Evolutionary conservation across 2,329 filamentous ascomycete species (phyloP).

Genomic region (Pseudogymnoascus sp.): DNA sequence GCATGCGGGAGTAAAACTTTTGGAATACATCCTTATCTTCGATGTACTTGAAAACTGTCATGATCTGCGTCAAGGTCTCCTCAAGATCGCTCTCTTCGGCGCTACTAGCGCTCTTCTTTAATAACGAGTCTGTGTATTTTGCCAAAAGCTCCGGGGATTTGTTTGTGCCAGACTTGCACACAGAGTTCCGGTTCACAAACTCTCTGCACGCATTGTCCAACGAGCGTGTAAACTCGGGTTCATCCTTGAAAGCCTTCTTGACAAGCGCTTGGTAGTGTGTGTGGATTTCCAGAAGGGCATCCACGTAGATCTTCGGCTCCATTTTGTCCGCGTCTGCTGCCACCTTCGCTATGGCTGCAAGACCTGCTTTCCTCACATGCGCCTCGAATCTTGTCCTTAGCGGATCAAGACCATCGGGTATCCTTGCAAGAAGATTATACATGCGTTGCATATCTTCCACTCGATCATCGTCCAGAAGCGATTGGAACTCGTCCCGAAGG

Average conservation of each 20-base stretch:
- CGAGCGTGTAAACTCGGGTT: slow-evolving; percentile 92
- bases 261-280: slow-evolving; percentile 87
- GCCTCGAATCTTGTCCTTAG: slow-evolving; percentile 80
- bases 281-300: slow-evolving; percentile 88
- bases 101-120: slow-evolving; percentile 88
- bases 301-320: slow-evolving; percentile 94
- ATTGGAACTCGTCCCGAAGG: slow-evolving; percentile 92
- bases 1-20: slow-evolving; percentile 96
- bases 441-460: slow-evolving; percentile 93
- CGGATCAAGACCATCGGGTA: slow-evolving; percentile 84
- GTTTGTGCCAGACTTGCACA: slow-evolving; percentile 87
- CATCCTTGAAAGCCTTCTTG: slow-evolving; percentile 84
- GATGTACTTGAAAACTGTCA: slow-evolving; percentile 99
- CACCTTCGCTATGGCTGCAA: slow-evolving; percentile 84
- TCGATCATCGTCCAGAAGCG: slow-evolving; percentile 84
- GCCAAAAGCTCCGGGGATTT: slow-evolving; percentile 91
- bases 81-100: slow-evolving; percentile 93
- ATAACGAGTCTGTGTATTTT: slow-evolving; percentile 85
- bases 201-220: slow-evolving; percentile 95
- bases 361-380: slow-evolving; percentile 83
- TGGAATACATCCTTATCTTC: slow-evolving; percentile 99
- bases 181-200: slow-evolving; percentile 94
- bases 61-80: slow-evolving; percentile 79
- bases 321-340: slow-evolving; percentile 79
- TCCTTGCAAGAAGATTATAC: slow-evolving; percentile 84